A percentile compares a stretch with the other conserved stretches of the same genome.
Evolutionary conservation across 2,329 filamentous ascomycete genomes (phyloP).

Genomic region (Botrytis cinerea): DNA sequence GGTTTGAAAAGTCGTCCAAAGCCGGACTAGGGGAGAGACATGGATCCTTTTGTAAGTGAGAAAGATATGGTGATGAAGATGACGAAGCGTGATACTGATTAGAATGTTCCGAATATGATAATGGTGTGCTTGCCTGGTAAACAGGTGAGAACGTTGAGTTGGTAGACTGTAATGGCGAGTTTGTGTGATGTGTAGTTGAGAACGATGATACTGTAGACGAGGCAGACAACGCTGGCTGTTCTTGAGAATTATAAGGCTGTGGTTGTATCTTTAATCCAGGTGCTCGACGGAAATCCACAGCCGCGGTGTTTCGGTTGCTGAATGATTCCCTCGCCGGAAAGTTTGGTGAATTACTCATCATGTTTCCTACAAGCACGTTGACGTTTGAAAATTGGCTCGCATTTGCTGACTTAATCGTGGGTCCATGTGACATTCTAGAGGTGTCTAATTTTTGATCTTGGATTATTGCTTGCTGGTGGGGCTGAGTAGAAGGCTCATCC

Average conservation of each 20-base stretch:
- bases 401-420: not conserved
- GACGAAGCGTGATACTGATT: not conserved
- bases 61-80: not conserved
- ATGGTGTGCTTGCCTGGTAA: slow-evolving; percentile 2
- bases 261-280: not conserved
- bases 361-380: not conserved
- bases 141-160: not conserved
- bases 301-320: not conserved
- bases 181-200: not conserved
- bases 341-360: not conserved
- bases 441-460: not conserved
- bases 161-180: not conserved
- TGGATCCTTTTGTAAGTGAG: not conserved
- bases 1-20: not conserved
- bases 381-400: not conserved
- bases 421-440: not conserved
- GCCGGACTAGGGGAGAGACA: not conserved
- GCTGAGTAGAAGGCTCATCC: not conserved
- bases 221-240: not conserved
- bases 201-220: slow-evolving; percentile 5
- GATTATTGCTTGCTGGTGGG: not conserved
- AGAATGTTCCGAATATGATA: slow-evolving; percentile 6
- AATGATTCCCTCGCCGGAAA: not conserved
- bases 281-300: not conserved
- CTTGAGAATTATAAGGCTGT: not conserved